Evolutionary conservation across 768 basidiomycete species (phyloP).

Genomic region (Leccinum variicolor): DNA sequence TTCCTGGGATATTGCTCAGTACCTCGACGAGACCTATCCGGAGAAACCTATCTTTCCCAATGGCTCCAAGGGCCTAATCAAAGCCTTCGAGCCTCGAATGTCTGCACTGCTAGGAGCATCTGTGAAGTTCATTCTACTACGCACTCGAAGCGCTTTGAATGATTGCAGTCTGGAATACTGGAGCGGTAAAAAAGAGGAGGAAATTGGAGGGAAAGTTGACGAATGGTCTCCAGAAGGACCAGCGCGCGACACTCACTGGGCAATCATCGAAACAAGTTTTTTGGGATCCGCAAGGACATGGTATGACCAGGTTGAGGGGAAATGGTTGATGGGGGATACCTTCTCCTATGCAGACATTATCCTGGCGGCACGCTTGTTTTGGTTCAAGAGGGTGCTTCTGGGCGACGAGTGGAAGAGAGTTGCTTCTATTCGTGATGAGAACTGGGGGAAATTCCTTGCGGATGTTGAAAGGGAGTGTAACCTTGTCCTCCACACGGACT

Average conservation of each 20-base stretch:
- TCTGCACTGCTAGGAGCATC: neutral
- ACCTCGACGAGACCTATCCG: slow-evolving; percentile 36
- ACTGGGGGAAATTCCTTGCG: slow-evolving; percentile 22
- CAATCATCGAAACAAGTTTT: slow-evolving; percentile 9
- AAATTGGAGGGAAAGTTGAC: neutral
- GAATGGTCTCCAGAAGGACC: neutral
- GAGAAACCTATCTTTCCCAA: slow-evolving; percentile 28
- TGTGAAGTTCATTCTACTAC: slow-evolving; percentile 9
- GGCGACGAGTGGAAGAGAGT: slow-evolving; percentile 28
- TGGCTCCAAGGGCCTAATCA: slow-evolving; percentile 21
- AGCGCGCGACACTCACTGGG: neutral
- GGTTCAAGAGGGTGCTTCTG: slow-evolving; percentile 17
- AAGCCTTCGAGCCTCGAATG: slow-evolving; percentile 11
- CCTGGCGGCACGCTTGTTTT: slow-evolving; percentile 11
- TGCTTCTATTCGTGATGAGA: slow-evolving; percentile 21
- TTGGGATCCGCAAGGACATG: neutral
- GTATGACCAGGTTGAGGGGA: neutral
- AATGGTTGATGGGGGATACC: neutral
- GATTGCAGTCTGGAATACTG: slow-evolving; percentile 31
- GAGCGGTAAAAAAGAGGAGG: slow-evolving; percentile 20
- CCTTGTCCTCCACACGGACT: neutral
- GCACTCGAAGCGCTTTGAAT: neutral
- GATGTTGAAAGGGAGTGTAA: slow-evolving; percentile 29
- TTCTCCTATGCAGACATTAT: slow-evolving; percentile 32
- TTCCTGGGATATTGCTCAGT: slow-evolving; percentile 32